Evolutionary conservation across 495 filamentous ascomycete species (phyloP).

Genomic region (Parmelia sp.): DNA sequence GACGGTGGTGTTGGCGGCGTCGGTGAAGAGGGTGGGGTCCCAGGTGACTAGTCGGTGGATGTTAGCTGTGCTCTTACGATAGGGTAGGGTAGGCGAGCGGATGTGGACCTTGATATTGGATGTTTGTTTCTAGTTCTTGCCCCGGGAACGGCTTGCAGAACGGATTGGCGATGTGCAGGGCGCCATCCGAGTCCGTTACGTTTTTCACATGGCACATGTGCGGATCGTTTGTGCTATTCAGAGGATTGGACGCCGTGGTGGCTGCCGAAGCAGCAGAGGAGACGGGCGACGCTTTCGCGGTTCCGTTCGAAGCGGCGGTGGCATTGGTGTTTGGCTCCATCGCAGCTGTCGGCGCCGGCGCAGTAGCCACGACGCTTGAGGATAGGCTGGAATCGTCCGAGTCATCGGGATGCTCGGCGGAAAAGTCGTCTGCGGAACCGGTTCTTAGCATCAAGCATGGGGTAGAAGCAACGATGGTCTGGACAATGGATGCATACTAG

Average conservation of each 20-base stretch:
- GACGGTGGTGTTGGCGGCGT: slow-evolving; percentile 9
- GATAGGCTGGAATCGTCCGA: not conserved
- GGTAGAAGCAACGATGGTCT: not conserved
- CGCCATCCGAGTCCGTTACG: not conserved
- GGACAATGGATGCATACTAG: slow-evolving; percentile 8
- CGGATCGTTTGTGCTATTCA: slow-evolving; percentile 22
- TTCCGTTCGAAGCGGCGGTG: slow-evolving; percentile 7
- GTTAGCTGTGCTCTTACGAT: not conserved
- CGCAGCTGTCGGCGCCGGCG: not conserved
- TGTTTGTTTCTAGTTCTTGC: slow-evolving; percentile 3
- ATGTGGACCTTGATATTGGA: slow-evolving; percentile 12
- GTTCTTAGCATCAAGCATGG: not conserved
- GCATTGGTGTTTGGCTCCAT: not conserved
- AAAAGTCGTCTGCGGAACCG: not conserved
- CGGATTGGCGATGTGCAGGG: not conserved
- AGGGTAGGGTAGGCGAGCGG: too few species aligned
- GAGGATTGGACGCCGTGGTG: slow-evolving; percentile 1
- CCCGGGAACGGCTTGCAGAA: slow-evolving; percentile 12
- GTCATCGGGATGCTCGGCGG: not conserved
- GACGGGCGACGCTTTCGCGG: slow-evolving; percentile 3
- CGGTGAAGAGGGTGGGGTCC: slow-evolving; percentile 9
- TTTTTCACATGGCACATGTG: slow-evolving; percentile 16
- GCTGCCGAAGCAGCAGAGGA: slow-evolving; percentile 11
- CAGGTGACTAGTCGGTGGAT: slow-evolving; percentile 12
- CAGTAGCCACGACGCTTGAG: not conserved